Evolutionary conservation across 116 monocot genomes (phyloP).

Genomic region (Dioscorea cayenensis): DNA sequence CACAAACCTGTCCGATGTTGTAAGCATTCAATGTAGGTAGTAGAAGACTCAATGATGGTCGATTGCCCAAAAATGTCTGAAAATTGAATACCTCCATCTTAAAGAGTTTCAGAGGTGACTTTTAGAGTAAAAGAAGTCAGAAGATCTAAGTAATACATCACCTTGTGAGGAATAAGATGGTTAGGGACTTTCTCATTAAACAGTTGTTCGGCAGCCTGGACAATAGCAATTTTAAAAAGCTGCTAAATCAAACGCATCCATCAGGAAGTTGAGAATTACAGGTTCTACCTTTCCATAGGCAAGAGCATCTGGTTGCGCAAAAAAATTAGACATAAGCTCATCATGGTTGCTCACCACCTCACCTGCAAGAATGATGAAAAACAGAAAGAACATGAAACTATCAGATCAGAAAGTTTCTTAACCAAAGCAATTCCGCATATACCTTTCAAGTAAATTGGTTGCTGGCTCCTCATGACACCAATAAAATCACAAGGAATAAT

Average conservation of each 20-base stretch:
- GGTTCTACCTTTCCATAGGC: constrained; percentile 87
- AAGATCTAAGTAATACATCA: constrained; percentile 14
- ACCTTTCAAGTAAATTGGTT: constrained; percentile 90
- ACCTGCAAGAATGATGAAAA: constrained; percentile 34
- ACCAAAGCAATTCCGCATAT: not conserved
- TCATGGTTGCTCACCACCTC: constrained; percentile 93
- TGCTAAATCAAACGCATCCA: not conserved
- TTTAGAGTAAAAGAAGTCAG: not conserved
- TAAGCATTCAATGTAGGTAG: constrained; percentile 76
- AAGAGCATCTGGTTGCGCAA: constrained; percentile 99
- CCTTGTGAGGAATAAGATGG: constrained; percentile 94
- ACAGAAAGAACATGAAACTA: not conserved
- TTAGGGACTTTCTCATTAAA: constrained; percentile 54
- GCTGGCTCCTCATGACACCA: constrained; percentile 75
- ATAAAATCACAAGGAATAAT: constrained; percentile 99
- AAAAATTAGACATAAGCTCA: constrained; percentile 98
- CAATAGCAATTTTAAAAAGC: constrained; percentile 1
- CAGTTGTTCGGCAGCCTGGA: constrained; percentile 71
- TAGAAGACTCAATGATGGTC: constrained; percentile 87
- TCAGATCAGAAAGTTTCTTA: not conserved
- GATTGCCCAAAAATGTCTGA: constrained; percentile 93
- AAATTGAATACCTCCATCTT: constrained; percentile 3
- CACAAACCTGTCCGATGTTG: constrained; percentile 83
- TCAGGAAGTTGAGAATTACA: not conserved
- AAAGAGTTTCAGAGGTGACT: not conserved